Evolutionary conservation across 805 yeast genomes (phyloP).

Genomic region (Candida xiaguanensis): DNA sequence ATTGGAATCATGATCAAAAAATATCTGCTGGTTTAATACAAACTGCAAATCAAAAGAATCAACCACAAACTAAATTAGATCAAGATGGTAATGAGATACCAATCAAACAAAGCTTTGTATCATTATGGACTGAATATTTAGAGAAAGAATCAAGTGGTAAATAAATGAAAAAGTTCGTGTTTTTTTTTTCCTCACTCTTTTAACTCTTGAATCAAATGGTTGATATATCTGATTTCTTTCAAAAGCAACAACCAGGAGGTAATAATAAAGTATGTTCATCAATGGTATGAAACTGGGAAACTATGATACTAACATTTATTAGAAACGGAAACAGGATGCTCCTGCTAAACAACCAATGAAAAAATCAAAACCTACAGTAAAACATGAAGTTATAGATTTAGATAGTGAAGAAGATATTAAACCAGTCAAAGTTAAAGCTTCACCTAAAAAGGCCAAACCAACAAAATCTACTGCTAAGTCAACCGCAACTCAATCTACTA

Average conservation of each 20-base stretch:
- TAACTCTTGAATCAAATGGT: constrained; percentile 3
- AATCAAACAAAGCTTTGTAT: constrained; percentile 55
- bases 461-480: constrained; percentile 6
- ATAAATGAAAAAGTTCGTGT: too few relatives aligned
- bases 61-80: constrained; percentile 10
- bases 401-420: constrained; percentile 27
- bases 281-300: not conserved
- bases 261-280: not conserved
- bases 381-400: constrained; percentile 14
- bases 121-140: constrained; percentile 75
- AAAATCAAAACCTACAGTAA: constrained; percentile 6
- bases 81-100: constrained; percentile 17
- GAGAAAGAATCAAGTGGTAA: constrained; percentile 56
- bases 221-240: constrained; percentile 8
- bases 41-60: constrained; percentile 10
- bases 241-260: constrained; percentile 2
- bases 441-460: constrained; percentile 5
- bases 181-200: not conserved
- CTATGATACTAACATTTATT: constrained; percentile 6
- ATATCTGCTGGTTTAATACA: constrained; percentile 70
- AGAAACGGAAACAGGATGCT: constrained; percentile 11
- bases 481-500: constrained; percentile 7
- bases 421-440: constrained; percentile 16
- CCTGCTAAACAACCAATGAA: constrained; percentile 10
- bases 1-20: constrained; percentile 83